Evolutionary conservation across 1,284 basidiomycete species (phyloP), one percentile per base, ranked within the genome.

Genomic region (Entoloma clypeatum): DNA sequence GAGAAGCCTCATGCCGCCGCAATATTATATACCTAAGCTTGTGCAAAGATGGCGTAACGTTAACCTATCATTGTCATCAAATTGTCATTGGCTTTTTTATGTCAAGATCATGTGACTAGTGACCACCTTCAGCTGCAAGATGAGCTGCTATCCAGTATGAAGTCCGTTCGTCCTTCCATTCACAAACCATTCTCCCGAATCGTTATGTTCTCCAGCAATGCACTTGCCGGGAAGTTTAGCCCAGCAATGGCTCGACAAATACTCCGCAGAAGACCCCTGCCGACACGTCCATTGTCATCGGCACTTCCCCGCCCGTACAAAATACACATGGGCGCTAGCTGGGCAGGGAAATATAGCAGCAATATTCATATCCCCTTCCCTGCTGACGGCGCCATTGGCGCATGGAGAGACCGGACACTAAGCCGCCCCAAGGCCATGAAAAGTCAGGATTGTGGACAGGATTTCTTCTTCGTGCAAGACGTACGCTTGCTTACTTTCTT

Each of bases 391-490:
- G 65, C 72, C n/a, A 75, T 92, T 45, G 85, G 82, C 2, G 59
- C 62, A 36, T 92, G 89, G 89, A 71, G 84, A 39, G 79, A 88
- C 54, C 67, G 67, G 41, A 78, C 68, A 56, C 72, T 84, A 23
- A 61, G 67, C 25, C 67, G 64, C 51, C 68, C 63, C 26, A 79
- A 71, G 55, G 61, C 56, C 33, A 61, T 62, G 7, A 58, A 45
- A 38, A 74, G 67, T 43, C 67, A 52, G 38, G 69, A 78, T 41
- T 72, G 82, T 5, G 84, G 86, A 17, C 86, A 92, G 55, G 87
- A 90, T 57, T 89, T 90, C 61, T 85, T 86, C 57, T 90, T 77
- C 52, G 69, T 87, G 2, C 79, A 86, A 64, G 65, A 84, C 63
- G 86, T 83, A 53, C 54, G 79, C 65, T 31, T 32, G 9, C 22